Evolutionary conservation across 2,329 filamentous ascomycete species (phyloP).

Genomic region (Paracoccidioides brasiliensis): DNA sequence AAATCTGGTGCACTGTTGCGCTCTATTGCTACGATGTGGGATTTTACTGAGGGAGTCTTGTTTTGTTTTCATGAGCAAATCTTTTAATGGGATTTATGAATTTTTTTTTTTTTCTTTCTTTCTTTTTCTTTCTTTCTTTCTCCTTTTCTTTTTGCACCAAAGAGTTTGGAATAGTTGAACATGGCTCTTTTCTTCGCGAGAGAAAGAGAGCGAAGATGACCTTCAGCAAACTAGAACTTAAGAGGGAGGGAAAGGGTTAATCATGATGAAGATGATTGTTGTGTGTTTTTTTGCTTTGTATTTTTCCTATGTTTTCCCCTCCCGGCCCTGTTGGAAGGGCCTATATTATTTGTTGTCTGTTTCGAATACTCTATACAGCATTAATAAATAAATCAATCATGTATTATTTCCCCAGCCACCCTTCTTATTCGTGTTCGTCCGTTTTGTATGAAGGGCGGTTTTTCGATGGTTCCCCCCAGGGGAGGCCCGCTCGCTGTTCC

Average conservation of each 20-base stretch:
- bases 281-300: slow-evolving; percentile 8
- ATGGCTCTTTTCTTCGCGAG: too few relatives aligned
- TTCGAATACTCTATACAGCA: not conserved
- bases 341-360: slow-evolving; percentile 9
- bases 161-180: too few relatives aligned
- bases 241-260: not conserved
- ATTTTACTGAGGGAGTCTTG: not conserved
- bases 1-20: too few relatives aligned
- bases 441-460: not conserved
- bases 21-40: too few relatives aligned
- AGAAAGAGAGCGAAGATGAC: too few relatives aligned
- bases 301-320: slow-evolving; percentile 10
- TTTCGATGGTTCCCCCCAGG: not conserved
- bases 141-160: not conserved
- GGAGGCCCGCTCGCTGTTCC: not conserved
- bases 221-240: not conserved
- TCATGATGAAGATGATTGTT: not conserved
- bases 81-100: not conserved
- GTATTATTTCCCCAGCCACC: not conserved
- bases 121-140: not conserved
- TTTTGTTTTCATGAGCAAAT: not conserved
- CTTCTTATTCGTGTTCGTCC: not conserved
- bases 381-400: slow-evolving; percentile 1
- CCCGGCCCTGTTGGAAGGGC: slow-evolving; percentile 13
- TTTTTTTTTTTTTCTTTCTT: not conserved